Conservation (phyloP, 1,284 basidiomycete genomes). For the Sutorius eximius region DNA sequence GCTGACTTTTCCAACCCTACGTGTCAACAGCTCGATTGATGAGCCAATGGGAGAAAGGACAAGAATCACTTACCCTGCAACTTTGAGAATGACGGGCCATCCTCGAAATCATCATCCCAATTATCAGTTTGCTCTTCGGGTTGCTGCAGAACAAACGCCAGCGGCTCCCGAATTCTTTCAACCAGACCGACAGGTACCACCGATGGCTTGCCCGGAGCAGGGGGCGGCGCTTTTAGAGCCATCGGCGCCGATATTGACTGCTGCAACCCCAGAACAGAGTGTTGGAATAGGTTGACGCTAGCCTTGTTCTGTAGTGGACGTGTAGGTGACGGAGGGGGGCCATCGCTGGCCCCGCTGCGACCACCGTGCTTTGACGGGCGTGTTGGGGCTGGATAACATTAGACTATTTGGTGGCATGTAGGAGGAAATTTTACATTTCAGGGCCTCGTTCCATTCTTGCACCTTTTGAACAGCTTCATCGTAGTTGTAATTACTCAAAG, state of each 20-base stretch:
- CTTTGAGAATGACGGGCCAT: slow-evolving; percentile 85
- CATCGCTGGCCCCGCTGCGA: slow-evolving; percentile 37
- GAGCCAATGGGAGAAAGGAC: neutral
- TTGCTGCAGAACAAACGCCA: slow-evolving; percentile 56
- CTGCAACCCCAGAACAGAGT: slow-evolving; percentile 34
- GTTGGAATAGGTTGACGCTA: slow-evolving; percentile 31
- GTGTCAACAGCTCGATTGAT: slow-evolving; percentile 2
- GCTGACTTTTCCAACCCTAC: slow-evolving; percentile 62
- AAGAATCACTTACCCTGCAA: slow-evolving; percentile 57
- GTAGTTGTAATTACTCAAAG: slow-evolving; percentile 78
- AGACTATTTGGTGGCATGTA: slow-evolving; percentile 25
- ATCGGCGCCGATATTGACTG: slow-evolving; percentile 34
- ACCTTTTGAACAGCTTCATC: slow-evolving; percentile 94
- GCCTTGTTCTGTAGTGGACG: slow-evolving; percentile 34
- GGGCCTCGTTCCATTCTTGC: slow-evolving; percentile 97
- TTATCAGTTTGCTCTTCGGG: slow-evolving; percentile 88
- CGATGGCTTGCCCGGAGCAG: slow-evolving; percentile 23
- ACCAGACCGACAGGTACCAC: slow-evolving; percentile 39
- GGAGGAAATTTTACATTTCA: slow-evolving; percentile 64
- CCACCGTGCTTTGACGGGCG: slow-evolving; percentile 63
- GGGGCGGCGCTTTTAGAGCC: slow-evolving; percentile 28
- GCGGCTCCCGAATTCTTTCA: slow-evolving; percentile 58
- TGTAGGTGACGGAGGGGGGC: slow-evolving; percentile 44
- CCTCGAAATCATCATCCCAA: slow-evolving; percentile 98
- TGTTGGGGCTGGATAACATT: slow-evolving; percentile 47